Conservation (phyloP, 2,329 filamentous ascomycete genomes). For the Ascomycota sp. region DNA sequence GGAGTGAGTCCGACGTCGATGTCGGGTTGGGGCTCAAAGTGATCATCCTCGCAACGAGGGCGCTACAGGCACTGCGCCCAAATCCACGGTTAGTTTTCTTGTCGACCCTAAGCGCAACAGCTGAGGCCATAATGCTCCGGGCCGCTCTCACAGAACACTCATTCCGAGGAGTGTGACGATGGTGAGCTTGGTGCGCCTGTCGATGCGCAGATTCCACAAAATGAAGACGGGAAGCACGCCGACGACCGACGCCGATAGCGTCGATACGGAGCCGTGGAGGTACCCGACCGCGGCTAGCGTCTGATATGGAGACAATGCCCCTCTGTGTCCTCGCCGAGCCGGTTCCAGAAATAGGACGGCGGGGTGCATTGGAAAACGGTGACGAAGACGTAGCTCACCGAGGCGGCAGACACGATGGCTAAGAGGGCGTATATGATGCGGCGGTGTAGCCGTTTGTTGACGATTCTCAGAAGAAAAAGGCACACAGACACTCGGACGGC, state of each 20-base stretch:
- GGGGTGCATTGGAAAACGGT: conserved; percentile 1
- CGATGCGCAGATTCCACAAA: conserved; percentile 1
- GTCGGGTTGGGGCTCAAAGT: background rate
- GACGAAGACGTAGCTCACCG: background rate
- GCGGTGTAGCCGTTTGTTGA: background rate
- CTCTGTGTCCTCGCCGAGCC: background rate
- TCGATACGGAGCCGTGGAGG: conserved; percentile 1
- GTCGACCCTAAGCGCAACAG: too few relatives aligned
- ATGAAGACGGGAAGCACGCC: conserved; percentile 1
- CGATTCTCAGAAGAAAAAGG: conserved; percentile 2
- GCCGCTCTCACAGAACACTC: conserved; percentile 1
- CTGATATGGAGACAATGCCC: background rate
- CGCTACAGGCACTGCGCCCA: conserved; percentile 1
- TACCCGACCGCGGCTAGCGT: background rate
- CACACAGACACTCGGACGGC: conserved; percentile 2
- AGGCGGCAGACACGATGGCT: conserved; percentile 1
- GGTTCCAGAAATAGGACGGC: conserved; percentile 2
- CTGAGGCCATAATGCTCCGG: too few relatives aligned
- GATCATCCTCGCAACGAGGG: conserved; percentile 1
- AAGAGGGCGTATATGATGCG: conserved; percentile 1
- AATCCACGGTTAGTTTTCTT: too few relatives aligned
- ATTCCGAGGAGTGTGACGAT: conserved; percentile 1
- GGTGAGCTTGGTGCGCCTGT: conserved; percentile 1
- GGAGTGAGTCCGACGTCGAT: background rate
- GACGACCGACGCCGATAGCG: conserved; percentile 1